phyloP scores from a whole-genome alignment of 257 asterid species.

The Misopates orontium region DNA sequence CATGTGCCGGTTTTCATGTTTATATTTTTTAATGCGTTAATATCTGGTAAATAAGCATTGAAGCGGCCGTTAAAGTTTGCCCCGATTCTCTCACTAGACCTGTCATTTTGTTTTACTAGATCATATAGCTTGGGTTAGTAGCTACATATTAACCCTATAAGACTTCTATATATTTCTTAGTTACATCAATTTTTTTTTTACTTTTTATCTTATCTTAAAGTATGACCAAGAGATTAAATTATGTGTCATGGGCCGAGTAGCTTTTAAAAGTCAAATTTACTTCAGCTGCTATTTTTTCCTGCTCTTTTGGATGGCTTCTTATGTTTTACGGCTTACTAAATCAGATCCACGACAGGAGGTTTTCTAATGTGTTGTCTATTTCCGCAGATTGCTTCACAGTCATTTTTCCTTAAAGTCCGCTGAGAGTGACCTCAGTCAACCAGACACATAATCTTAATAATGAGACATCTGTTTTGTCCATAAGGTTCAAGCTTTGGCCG shows the following conservation, averaged over 20 bases:
- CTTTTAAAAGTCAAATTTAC: constrained; percentile 5
- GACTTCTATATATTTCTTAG: too few relatives aligned
- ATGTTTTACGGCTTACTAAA: not conserved
- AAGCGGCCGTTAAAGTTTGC: not conserved
- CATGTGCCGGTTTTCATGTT: not conserved
- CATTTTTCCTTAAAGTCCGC: not conserved
- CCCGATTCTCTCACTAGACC: not conserved
- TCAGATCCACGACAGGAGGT: not conserved
- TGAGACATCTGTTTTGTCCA: constrained; percentile 27
- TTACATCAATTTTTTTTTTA: not conserved
- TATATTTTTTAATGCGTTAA: not conserved
- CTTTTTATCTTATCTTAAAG: not conserved
- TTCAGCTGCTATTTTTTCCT: not conserved
- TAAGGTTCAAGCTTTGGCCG: constrained; percentile 24
- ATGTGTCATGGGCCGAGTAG: not conserved
- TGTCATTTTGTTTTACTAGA: not conserved
- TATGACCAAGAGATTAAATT: not conserved
- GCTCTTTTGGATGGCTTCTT: not conserved
- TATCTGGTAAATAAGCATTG: not conserved
- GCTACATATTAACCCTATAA: not conserved
- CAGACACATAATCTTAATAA: constrained; percentile 25
- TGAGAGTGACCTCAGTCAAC: constrained; percentile 3
- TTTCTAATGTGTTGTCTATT: not conserved
- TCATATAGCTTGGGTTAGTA: not conserved
- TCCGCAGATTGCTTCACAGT: constrained; percentile 25